Evolutionary conservation across 176 grass and related monocot genomes (phyloP), one percentile per base, ranked within the genome.

Genomic region (Neostapfia colusana): DNA sequence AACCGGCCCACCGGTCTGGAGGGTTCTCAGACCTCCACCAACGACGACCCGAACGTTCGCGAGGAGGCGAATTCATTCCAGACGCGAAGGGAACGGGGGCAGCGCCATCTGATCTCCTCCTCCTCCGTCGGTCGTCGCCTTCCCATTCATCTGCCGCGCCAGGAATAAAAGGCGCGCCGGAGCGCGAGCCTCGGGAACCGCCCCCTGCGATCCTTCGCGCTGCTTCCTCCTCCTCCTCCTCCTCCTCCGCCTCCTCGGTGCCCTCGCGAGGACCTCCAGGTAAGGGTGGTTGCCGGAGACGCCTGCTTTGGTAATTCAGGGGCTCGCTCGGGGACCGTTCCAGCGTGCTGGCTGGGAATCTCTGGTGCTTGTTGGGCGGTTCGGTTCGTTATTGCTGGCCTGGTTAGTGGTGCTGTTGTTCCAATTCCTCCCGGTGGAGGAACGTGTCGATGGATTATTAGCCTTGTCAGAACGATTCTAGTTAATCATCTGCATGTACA

Each of bases 1-100:
- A 51, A 53, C 8, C 7, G 9, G 45, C 46, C 69, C 46, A 72
- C n/a, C 23, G 0, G 15, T 76, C 31, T 54, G 61, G 75, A 78
- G 20, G 61, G n/a, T 66, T 78, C 75, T 37, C 75, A 61, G 45
- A 26, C 31, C 44, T 51, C 75, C 62, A 27, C 45, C 45, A 66
- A 55, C n/a, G n/a, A n/a, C n/a, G n/a, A n/a, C 75, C 63, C 48
- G 76, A 79, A 79, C 46, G 34, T 67, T 79, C 76, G 28, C 48
- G 63, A 67, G n/a, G 53, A 17, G 63, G 42, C 58, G 34, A 77
- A 51, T 65, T 77, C n/a, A n/a, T n/a, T n/a, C n/a, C n/a, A n/a
- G n/a, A n/a, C n/a, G n/a, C n/a, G n/a, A n/a, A n/a, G n/a, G n/a
- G n/a, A n/a, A n/a, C n/a, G n/a, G n/a, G n/a, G n/a, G n/a, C n/a